Conservation (phyloP, 2,329 filamentous ascomycete genomes). For the Balansia obtecta region DNA sequence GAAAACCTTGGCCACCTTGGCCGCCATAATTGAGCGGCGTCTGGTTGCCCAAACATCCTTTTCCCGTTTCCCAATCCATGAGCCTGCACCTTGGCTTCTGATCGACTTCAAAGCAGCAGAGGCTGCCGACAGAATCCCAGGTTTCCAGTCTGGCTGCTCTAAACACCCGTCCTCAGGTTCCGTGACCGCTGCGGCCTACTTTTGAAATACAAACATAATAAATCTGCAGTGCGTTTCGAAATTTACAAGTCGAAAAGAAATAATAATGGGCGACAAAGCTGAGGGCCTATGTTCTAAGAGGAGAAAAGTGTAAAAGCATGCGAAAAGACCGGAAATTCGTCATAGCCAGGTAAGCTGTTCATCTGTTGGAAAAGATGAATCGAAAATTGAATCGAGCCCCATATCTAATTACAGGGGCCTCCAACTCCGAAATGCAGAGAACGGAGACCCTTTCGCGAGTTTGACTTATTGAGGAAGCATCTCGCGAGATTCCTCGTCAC, state of each 20-base stretch:
- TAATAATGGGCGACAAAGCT: not conserved
- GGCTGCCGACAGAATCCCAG: not conserved
- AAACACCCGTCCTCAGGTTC: not conserved
- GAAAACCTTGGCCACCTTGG: not conserved
- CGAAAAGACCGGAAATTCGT: not conserved
- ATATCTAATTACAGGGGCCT: conserved; percentile 4
- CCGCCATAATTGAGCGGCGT: not conserved
- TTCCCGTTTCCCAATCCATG: not conserved
- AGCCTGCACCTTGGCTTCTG: not conserved
- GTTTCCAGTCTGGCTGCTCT: not conserved
- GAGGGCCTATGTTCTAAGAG: not conserved
- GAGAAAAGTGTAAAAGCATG: not conserved
- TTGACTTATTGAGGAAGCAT: conserved; percentile 49
- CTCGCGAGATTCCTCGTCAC: conserved; percentile 60
- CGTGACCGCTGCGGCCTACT: not conserved
- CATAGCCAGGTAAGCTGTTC: not conserved
- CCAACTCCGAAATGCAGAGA: conserved; percentile 1
- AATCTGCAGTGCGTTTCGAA: not conserved
- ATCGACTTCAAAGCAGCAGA: not conserved
- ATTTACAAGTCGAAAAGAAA: not conserved
- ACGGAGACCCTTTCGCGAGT: not conserved
- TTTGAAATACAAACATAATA: not conserved
- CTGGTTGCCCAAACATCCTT: not conserved
- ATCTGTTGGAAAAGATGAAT: not conserved
- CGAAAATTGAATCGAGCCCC: not conserved